These are phyloP conservation scores for Hevea brasiliensis DNA, from an alignment of 345 rosid genomes.

Conservation along the genomic window DNA sequence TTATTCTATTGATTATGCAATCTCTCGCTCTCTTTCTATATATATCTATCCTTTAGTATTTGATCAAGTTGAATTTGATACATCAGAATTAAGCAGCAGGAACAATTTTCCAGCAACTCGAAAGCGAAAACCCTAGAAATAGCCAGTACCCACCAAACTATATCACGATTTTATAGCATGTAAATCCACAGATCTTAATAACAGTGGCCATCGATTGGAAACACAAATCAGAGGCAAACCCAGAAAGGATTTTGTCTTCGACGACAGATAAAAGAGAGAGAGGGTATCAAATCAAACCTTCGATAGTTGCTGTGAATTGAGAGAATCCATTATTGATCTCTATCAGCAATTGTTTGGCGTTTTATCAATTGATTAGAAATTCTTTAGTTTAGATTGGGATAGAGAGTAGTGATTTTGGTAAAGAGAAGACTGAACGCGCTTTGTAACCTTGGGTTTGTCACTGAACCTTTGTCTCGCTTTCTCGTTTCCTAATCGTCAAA, in stretches of 20 bases:
- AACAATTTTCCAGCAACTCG: background rate
- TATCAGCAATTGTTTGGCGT: no score
- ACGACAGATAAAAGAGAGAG: background rate
- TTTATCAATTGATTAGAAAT: no score
- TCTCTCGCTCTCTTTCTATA: background rate
- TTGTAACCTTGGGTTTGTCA: no score
- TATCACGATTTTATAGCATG: background rate
- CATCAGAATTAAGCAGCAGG: background rate
- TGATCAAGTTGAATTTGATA: constrained; percentile 6
- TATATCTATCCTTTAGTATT: background rate
- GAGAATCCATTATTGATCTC: constrained; percentile 15
- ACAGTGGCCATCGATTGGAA: constrained; percentile 8
- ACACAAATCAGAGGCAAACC: constrained; percentile 17
- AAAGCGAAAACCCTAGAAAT: constrained; percentile 21
- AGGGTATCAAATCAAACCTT: constrained; percentile 31
- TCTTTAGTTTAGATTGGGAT: no score
- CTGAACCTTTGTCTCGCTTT: no score
- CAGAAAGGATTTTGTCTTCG: constrained; percentile 15
- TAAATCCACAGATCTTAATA: background rate
- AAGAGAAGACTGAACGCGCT: no score
- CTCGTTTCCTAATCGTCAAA: no score
- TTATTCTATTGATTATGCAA: background rate
- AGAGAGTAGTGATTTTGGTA: no score
- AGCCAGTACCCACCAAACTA: constrained; percentile 17
- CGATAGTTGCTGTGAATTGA: background rate